Percentiles rank a stretch among this genome's conserved stretches.
phyloP scores from a whole-genome alignment of 441 rosid genomes.

The Omphalea diandra region DNA sequence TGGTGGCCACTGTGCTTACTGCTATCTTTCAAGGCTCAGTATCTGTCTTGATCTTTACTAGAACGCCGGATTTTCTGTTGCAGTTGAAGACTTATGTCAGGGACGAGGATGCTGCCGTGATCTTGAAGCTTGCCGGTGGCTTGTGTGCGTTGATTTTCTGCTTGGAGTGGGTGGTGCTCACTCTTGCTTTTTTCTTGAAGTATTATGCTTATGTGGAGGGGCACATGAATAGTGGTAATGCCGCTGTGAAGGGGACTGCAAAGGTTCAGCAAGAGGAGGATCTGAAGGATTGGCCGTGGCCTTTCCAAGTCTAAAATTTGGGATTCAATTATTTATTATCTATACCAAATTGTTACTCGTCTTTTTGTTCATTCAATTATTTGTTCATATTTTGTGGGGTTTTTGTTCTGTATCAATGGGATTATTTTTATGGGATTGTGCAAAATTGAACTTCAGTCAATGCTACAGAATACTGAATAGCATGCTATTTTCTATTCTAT shows the following conservation, averaged over 20 bases:
- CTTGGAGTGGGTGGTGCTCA: slow-evolving; percentile 79
- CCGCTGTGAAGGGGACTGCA: slow-evolving; percentile 33
- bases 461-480: slow-evolving; percentile 2
- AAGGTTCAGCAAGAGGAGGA: slow-evolving; percentile 64
- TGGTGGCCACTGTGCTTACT: slow-evolving; percentile 76
- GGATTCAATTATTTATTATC: not conserved
- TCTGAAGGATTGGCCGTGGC: slow-evolving; percentile 85
- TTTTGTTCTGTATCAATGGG: not conserved
- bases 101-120: slow-evolving; percentile 70
- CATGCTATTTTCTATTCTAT: not conserved
- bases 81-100: slow-evolving; percentile 62
- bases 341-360: not conserved
- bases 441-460: not conserved
- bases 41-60: slow-evolving; percentile 64
- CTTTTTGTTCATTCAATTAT: not conserved
- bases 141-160: slow-evolving; percentile 65
- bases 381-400: not conserved
- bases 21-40: slow-evolving; percentile 91
- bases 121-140: slow-evolving; percentile 74
- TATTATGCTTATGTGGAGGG: slow-evolving; percentile 57
- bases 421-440: not conserved
- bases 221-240: slow-evolving; percentile 21
- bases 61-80: slow-evolving; percentile 56
- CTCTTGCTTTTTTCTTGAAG: slow-evolving; percentile 81
- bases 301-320: slow-evolving; percentile 60